Evolutionary conservation across 768 basidiomycete species (phyloP), one percentile per base, ranked within the genome.

Genomic region (Pleurotus ostreatus): DNA sequence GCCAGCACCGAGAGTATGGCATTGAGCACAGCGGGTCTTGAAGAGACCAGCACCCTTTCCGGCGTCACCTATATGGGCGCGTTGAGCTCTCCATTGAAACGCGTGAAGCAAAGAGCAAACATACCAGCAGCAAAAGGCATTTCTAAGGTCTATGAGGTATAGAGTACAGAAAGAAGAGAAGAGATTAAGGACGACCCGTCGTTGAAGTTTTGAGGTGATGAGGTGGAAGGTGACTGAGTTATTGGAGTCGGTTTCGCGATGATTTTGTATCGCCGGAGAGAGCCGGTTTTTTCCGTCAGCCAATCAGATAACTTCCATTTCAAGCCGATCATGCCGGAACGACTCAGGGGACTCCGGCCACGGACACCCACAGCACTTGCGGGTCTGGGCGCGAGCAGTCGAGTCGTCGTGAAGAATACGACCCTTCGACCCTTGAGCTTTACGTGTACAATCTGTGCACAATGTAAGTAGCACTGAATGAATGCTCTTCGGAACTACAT

Each of bases 1-100:
- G 55, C 87, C 85, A 63, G 81, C 77, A 55, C 76, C 90, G 60
- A 90, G 72, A 60, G 92, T 97, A 73, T 98, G 95, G 76, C 95
- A 98, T 70, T 97, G 93, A 41, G 89, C 87, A 66, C 91, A 94
- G 57, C 94, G 89, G 59, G 94, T 94, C 80, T 94, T 96, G 88
- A 98, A 98, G 71, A 97, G 88, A 68, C 79, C 76, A 69, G 95
- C 94, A 74, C 95, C 95, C 82, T 95, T 97, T 56, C 66, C 65
- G 67, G 88, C 72, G 78, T 97, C 92, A 85, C 95, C 95, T 82
- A 55, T 25, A 58, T 3, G 26, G 23, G 12, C 15, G 16, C 15
- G 6, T 16, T 38, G 9, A 40, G 38, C 46, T 34, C 22, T 39
- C 11, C 37, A 16, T 18, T 12, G 9, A 41, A 15, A 5, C 39